Base-by-base conservation (phyloP, 306 rosid genomes). In the Castanopsis chinensis region DNA sequence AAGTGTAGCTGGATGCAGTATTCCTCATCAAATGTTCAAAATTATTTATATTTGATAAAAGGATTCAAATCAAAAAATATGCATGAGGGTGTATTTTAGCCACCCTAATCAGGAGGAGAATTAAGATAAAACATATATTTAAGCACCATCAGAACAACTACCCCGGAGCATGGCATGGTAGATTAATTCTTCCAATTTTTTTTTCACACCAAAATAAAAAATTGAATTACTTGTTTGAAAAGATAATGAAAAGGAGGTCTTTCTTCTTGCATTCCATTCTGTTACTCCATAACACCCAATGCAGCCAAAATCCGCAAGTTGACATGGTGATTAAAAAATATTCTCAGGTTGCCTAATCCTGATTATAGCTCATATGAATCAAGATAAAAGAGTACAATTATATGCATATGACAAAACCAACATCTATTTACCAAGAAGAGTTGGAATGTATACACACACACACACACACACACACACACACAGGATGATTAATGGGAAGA, bases 311-410 rank as follows among this genome's bases (percentile, higher is more conserved):
- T 51, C 58, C 57, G 6, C 23, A 51, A 71, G 58, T 27, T 71
- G 75, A 49, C 35, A 71, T 45, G 19, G 75, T 21, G 74, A 71
- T 71, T 15, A 49, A 71, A n/a, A 35, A 33, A 33, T 37, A 68
- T 68, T 68, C 23, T 10, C 27, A 4, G 52, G 15, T 19, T 67
- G 27, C 23, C n/a, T 67, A 67, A 32, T 19, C 72, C 72, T 19
- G 19, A 35, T 21, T 10, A n/a, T 15, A 68, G 17, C 20, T 68
- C 27, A 35, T 68, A 30, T 65, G 49, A 68, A 15, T 68, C 53
- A 68, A 35, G 18, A 68, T 19, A 35, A 14, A 68, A 35, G 14
- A 12, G 41, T 1, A 30, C 13, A 19, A 35, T 11, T 17, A 67
- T 19, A 68, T 33, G 3, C 17, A 35, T 67, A 35, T 67, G 72